Percentiles rank a stretch among this genome's conserved stretches.
Conservation (phyloP, 106 monocot genomes). For the Platanthera zijinensis region DNA sequence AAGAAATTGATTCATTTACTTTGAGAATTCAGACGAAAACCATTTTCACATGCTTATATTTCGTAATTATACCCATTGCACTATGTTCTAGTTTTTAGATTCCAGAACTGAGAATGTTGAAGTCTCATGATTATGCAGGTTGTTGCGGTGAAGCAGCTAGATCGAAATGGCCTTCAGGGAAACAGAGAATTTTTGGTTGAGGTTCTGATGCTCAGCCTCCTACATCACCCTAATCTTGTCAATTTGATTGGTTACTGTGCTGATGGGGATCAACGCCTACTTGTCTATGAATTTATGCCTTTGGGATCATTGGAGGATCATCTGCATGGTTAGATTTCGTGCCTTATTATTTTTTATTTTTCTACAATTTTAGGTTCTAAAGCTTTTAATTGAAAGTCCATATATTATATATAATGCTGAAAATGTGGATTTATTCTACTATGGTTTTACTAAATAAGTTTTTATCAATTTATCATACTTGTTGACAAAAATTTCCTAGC, state of each 20-base stretch:
- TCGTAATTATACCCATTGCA: background rate
- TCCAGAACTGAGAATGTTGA: background rate
- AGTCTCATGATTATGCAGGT: constrained; percentile 4
- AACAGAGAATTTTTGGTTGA: constrained; percentile 14
- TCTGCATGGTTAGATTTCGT: constrained; percentile 8
- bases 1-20: background rate
- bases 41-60: background rate
- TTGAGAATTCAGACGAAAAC: background rate
- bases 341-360: background rate
- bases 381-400: background rate
- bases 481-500: background rate
- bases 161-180: constrained; percentile 11
- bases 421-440: background rate
- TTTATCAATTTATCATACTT: background rate
- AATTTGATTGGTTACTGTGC: constrained; percentile 11
- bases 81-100: background rate
- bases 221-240: constrained; percentile 14
- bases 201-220: constrained; percentile 10
- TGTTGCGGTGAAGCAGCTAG: constrained; percentile 11
- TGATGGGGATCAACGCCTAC: constrained; percentile 10
- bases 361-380: background rate
- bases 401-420: background rate
- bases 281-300: constrained; percentile 10
- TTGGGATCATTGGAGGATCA: constrained; percentile 11
- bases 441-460: background rate